These are phyloP conservation scores for Sordariomycetes sp. DNA, from an alignment of 2,329 filamentous ascomycete species.

Conservation along the genomic window DNA sequence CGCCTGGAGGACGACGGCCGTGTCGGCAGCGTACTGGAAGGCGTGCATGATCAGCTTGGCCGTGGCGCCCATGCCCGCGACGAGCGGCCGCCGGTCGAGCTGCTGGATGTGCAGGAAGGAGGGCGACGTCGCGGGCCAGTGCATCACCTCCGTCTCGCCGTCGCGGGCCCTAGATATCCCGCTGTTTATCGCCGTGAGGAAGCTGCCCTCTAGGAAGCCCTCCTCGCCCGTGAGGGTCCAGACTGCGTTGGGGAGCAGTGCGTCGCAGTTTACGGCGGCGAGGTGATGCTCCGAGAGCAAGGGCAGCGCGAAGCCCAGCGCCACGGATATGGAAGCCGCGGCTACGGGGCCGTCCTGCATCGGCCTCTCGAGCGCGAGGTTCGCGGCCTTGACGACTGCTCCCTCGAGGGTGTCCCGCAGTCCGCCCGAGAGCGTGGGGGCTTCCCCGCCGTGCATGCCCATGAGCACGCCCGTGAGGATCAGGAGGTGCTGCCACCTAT, in stretches of 20 bases:
- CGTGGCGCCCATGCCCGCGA: slow-evolving; percentile 54
- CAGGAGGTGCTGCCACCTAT: slow-evolving; percentile 74
- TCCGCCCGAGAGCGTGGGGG: slow-evolving; percentile 38
- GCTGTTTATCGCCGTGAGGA: slow-evolving; percentile 47
- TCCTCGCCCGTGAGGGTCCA: slow-evolving; percentile 56
- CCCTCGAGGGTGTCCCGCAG: slow-evolving; percentile 57
- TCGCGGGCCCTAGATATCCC: slow-evolving; percentile 8
- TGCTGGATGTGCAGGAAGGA: slow-evolving; percentile 47
- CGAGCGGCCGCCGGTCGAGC: slow-evolving; percentile 46
- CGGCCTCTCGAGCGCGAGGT: slow-evolving; percentile 52
- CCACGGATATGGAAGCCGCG: slow-evolving; percentile 46
- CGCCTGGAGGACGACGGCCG: slow-evolving; percentile 28
- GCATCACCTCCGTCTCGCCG: background rate
- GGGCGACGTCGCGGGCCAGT: slow-evolving; percentile 48
- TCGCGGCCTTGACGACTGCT: slow-evolving; percentile 61
- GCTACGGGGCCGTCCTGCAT: slow-evolving; percentile 25
- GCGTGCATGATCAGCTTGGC: slow-evolving; percentile 52
- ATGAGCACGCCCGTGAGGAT: slow-evolving; percentile 67
- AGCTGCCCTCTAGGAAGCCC: slow-evolving; percentile 64
- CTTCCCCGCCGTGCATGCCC: slow-evolving; percentile 53
- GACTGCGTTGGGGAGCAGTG: slow-evolving; percentile 56
- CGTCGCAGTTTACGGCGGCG: slow-evolving; percentile 49
- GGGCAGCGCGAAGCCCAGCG: slow-evolving; percentile 66
- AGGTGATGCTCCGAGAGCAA: slow-evolving; percentile 49
- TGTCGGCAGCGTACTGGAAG: slow-evolving; percentile 37